These are phyloP conservation scores for Russula brevipes DNA, from an alignment of 768 basidiomycete species.

Conservation along the genomic window DNA sequence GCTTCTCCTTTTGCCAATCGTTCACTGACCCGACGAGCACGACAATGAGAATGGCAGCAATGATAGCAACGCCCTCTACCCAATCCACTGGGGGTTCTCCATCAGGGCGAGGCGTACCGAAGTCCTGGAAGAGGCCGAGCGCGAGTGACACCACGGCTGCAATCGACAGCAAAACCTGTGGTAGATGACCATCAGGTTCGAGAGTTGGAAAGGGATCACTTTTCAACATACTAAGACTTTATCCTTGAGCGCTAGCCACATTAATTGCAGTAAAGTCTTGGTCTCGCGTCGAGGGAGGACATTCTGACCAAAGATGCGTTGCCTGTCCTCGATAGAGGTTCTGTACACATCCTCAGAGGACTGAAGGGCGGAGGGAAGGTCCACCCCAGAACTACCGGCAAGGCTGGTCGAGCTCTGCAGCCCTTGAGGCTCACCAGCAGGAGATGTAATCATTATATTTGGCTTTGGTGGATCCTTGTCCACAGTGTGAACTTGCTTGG, in stretches of 20 bases:
- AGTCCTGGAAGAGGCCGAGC: constrained; percentile 90
- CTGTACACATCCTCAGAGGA: constrained; percentile 28
- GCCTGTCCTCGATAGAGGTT: constrained; percentile 40
- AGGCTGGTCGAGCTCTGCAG: constrained; percentile 19
- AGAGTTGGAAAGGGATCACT: neutral
- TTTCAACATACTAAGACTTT: constrained; percentile 49
- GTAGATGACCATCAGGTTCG: constrained; percentile 34
- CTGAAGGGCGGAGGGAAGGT: neutral
- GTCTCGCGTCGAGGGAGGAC: constrained; percentile 42
- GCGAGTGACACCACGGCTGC: constrained; percentile 92
- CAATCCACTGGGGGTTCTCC: constrained; percentile 82
- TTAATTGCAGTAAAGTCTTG: constrained; percentile 48
- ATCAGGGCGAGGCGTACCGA: constrained; percentile 59
- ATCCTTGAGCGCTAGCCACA: constrained; percentile 61
- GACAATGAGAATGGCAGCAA: constrained; percentile 70
- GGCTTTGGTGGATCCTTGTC: constrained; percentile 31
- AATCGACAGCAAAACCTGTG: constrained; percentile 81
- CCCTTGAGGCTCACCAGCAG: constrained; percentile 31
- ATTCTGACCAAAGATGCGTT: constrained; percentile 50
- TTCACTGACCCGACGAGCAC: constrained; percentile 90
- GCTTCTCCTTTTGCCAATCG: constrained; percentile 98
- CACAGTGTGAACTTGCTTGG: constrained; percentile 15
- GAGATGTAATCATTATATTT: constrained; percentile 39
- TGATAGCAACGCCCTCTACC: constrained; percentile 90
- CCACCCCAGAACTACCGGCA: neutral